These are phyloP conservation scores for Aspergillus sp. DNA, from an alignment of 2,329 filamentous ascomycete species.

Conservation along the genomic window DNA sequence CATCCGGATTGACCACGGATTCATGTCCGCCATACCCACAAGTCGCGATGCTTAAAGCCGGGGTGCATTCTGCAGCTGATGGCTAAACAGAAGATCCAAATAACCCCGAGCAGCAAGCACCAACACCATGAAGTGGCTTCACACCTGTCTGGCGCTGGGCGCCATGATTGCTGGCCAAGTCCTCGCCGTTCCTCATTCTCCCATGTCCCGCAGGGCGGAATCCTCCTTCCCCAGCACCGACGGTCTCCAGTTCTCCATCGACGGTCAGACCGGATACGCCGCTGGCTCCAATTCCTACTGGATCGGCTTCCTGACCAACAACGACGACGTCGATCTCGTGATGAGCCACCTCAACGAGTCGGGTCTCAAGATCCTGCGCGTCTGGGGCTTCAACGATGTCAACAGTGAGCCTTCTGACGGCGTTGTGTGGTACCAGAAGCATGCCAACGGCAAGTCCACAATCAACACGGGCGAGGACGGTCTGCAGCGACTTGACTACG, in stretches of 20 bases:
- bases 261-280: constrained; percentile 34
- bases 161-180: neutral
- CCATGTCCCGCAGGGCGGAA: neutral
- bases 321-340: constrained; percentile 40
- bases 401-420: constrained; percentile 30
- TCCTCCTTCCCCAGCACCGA: constrained; percentile 13
- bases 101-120: too few relatives aligned
- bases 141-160: neutral
- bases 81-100: too few relatives aligned
- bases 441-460: constrained; percentile 28
- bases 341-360: constrained; percentile 24
- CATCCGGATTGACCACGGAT: too few relatives aligned
- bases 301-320: constrained; percentile 41
- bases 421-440: constrained; percentile 38
- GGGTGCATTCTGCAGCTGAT: too few relatives aligned
- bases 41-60: too few relatives aligned
- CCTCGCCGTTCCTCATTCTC: neutral
- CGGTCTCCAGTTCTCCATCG: constrained; percentile 29
- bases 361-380: constrained; percentile 42
- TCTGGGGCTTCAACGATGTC: constrained; percentile 48
- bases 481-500: constrained; percentile 55
- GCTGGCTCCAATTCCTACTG: constrained; percentile 46
- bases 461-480: constrained; percentile 58
- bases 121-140: neutral
- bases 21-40: too few relatives aligned